phyloP scores from a whole-genome alignment of 305 asterid species.

The Fraxinus paxiana region DNA sequence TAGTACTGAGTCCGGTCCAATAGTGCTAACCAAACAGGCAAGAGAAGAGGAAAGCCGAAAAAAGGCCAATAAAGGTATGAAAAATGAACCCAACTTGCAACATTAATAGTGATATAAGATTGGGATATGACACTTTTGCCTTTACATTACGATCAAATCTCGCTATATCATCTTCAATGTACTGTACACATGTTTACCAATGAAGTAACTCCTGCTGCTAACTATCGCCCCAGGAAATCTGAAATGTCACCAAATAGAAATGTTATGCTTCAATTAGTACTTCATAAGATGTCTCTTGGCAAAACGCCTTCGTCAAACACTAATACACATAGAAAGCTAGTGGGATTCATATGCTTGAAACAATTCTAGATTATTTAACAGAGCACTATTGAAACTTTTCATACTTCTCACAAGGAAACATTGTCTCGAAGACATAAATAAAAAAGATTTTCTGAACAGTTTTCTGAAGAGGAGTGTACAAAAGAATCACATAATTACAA shows the following conservation, averaged over 20 bases:
- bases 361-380: not conserved
- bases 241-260: not conserved
- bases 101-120: not conserved
- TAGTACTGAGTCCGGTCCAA: not conserved
- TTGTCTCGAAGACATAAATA: slow-evolving; percentile 24
- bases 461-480: slow-evolving; percentile 27
- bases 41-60: not conserved
- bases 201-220: not conserved
- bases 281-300: not conserved
- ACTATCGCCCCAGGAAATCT: not conserved
- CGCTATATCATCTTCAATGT: not conserved
- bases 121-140: not conserved
- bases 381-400: not conserved
- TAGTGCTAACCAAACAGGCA: not conserved
- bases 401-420: slow-evolving; percentile 22
- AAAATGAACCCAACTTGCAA: not conserved
- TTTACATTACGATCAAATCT: not conserved
- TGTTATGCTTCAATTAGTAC: not conserved
- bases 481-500: slow-evolving; percentile 66
- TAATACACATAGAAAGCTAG: not conserved
- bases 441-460: slow-evolving; percentile 25
- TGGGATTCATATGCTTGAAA: not conserved
- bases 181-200: not conserved
- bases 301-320: not conserved
- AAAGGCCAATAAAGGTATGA: not conserved